Percentiles rank a stretch among this genome's conserved stretches.
Conservation (phyloP, 352 stramenopile genomes). For the Phytophthora pseudosyringae region DNA sequence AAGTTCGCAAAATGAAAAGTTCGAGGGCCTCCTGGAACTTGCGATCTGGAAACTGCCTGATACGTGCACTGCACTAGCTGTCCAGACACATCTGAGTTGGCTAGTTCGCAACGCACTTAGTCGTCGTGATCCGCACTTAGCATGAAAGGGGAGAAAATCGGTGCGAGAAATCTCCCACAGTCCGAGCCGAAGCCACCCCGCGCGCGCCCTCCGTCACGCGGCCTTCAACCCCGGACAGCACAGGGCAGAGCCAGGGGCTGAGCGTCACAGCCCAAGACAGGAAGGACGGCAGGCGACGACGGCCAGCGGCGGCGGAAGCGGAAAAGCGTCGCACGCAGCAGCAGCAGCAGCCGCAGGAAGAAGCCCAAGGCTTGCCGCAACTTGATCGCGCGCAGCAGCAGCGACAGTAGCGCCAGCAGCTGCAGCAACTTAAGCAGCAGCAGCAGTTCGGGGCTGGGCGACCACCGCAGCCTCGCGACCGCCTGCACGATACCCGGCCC, state of each 20-base stretch:
- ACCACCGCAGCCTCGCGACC: conserved; percentile 34
- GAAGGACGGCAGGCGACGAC: conserved; percentile 36
- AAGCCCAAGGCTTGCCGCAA: conserved; percentile 31
- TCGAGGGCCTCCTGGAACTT: background rate
- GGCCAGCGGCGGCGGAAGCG: conserved; percentile 27
- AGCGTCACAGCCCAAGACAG: background rate
- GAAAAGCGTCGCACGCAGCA: conserved; percentile 28
- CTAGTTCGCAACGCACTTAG: background rate
- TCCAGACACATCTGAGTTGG: conserved; percentile 3
- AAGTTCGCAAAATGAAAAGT: background rate
- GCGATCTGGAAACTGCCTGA: background rate
- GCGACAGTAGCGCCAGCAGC: background rate
- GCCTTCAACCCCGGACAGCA: conserved; percentile 5
- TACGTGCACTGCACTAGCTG: background rate
- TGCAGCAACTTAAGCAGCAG: conserved; percentile 19
- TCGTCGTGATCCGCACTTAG: conserved; percentile 10
- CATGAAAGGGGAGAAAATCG: conserved; percentile 8
- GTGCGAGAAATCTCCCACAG: no score
- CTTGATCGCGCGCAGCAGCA: conserved; percentile 9
- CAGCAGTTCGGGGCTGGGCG: conserved; percentile 27
- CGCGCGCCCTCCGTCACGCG: conserved; percentile 12
- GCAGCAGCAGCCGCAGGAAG: conserved; percentile 11
- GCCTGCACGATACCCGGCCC: conserved; percentile 43
- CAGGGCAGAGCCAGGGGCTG: background rate
- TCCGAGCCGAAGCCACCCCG: no score